Evolutionary conservation across 208 protist genomes (phyloP).

Genomic region (Trypanosoma theileri): DNA sequence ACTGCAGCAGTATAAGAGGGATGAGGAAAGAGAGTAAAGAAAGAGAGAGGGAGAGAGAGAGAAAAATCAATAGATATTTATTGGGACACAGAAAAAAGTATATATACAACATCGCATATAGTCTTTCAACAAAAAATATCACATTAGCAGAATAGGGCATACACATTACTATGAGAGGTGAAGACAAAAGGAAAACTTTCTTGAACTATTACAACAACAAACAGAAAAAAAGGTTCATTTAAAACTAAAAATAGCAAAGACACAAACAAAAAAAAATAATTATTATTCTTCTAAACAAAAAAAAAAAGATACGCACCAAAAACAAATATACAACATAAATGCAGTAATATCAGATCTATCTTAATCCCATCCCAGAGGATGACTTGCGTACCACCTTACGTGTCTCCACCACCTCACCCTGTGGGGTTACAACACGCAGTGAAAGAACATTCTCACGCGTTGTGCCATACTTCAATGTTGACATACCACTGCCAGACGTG

Average conservation of each 20-base stretch:
- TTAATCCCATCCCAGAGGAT: conserved; percentile 45
- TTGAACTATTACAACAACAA: neutral
- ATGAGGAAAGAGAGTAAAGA: neutral
- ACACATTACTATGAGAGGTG: too few species aligned
- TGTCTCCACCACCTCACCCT: conserved; percentile 56
- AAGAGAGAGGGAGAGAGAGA: neutral
- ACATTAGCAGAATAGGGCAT: too few species aligned
- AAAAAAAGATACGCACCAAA: too few species aligned
- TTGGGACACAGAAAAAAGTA: neutral
- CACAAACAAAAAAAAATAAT: too few species aligned
- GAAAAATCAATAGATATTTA: neutral
- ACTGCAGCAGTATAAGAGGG: neutral
- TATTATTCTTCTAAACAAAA: too few species aligned
- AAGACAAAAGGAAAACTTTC: neutral
- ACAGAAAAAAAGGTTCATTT: too few species aligned
- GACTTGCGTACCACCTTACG: conserved; percentile 78
- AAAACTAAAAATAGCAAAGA: too few species aligned
- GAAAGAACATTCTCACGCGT: conserved; percentile 76
- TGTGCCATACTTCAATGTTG: conserved; percentile 76
- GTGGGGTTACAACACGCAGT: conserved; percentile 52
- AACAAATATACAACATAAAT: too few species aligned
- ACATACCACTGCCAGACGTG: conserved; percentile 65
- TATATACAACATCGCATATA: too few species aligned
- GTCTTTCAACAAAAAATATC: too few species aligned
- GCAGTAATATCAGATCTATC: too few species aligned